Base-by-base conservation (phyloP, 345 rosid genomes). In the Ceriops decandra region DNA sequence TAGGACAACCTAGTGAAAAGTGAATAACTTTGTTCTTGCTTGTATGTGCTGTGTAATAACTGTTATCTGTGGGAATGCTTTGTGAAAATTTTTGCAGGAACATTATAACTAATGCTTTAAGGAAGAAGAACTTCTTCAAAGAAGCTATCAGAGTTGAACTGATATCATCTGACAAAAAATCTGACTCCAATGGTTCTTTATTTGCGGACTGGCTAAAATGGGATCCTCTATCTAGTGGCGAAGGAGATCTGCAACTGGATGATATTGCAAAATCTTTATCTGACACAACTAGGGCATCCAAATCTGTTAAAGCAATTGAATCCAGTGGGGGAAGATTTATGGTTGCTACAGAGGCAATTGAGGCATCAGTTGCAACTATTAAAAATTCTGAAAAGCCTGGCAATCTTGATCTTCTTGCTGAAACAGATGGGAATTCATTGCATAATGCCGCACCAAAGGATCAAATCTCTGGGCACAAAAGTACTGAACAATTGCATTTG, bases 191-290 rank as follows among this genome's bases (percentile, higher is more conserved):
- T 22, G 68, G 74, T 58, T 73, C 81, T 62, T 69, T 72, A 71
- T 80, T 89, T 64, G 75, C 57, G 19, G 87, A 86, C 77, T 81
- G 82, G 82, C 81, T 82, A 75, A 88, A 82, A 60, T 91, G 97
- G 96, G 99, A 95, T 76, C 93, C 92, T 13, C 79, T 88, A 60
- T 87, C 96, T n/a, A 87, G 88, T 28, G 96, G 96, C 36, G 91
- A 85, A 69, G 97, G 97, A 64, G 97, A 95, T 82, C 77, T 90
- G 81, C 81, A 77, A 68, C 78, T 88, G 74, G 90, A 84, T 72
- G 93, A 95, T 72, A 66, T 86, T 49, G 82, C 83, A 35, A 81
- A 88, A 74, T 83, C 88, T 57, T 85, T 88, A 75, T 68, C 76
- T 30, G 64, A 35, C 42, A 54, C 74, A 10, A 49, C 60, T 32